Conservation (phyloP, 2,329 filamentous ascomycete species). For the Fusarium nisikadoi region DNA sequence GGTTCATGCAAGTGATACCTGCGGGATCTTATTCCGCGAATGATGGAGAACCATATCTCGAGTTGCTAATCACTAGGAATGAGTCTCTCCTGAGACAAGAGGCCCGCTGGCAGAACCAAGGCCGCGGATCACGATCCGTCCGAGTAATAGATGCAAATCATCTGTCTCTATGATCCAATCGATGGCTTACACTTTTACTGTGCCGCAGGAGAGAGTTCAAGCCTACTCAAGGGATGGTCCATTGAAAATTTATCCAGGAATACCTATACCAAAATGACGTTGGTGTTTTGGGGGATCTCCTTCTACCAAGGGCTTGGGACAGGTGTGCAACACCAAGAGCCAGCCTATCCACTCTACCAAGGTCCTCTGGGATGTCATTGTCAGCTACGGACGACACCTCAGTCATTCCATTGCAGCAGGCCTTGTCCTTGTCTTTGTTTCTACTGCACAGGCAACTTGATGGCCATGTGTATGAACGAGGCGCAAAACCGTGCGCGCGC, state of each 20-base stretch:
- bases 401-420: neutral
- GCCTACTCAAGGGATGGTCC: neutral
- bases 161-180: constrained; percentile 7
- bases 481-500: constrained; percentile 12
- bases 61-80: neutral
- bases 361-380: neutral
- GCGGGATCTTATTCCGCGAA: neutral
- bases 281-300: constrained; percentile 1
- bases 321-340: neutral
- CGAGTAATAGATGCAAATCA: neutral
- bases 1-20: constrained; percentile 8
- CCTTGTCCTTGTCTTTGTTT: constrained; percentile 1
- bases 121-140: constrained; percentile 5
- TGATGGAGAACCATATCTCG: neutral
- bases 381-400: neutral
- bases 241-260: neutral
- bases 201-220: constrained; percentile 25
- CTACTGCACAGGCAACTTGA: neutral
- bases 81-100: constrained; percentile 6
- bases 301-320: neutral
- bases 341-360: neutral
- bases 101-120: constrained; percentile 3
- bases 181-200: constrained; percentile 9
- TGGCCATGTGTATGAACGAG: constrained; percentile 3
- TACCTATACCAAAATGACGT: constrained; percentile 4